phyloP scores from a whole-genome alignment of 805 yeast genomes.

The Candida nanaspora region DNA sequence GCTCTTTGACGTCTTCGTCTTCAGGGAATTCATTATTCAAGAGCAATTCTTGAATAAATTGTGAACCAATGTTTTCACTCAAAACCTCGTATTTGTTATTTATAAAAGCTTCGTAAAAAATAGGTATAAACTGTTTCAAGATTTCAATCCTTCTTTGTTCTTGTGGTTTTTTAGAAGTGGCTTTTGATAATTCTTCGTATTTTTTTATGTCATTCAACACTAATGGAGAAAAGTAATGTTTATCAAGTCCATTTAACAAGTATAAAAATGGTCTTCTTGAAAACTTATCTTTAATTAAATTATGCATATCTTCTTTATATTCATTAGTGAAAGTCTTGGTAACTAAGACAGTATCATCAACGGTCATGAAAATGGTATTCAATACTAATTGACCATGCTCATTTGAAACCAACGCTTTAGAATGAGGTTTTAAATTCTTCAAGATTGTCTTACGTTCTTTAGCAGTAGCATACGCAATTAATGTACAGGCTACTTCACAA shows the following conservation, averaged over 20 bases:
- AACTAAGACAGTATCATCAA: slow-evolving; percentile 87
- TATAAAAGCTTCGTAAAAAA: slow-evolving; percentile 48
- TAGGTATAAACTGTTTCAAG: slow-evolving; percentile 55
- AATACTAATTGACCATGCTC: slow-evolving; percentile 83
- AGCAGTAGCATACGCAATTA: slow-evolving; percentile 78
- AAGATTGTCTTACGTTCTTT: slow-evolving; percentile 83
- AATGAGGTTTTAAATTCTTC: slow-evolving; percentile 68
- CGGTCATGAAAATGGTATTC: slow-evolving; percentile 71
- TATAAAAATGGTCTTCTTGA: slow-evolving; percentile 88
- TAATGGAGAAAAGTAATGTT: slow-evolving; percentile 72
- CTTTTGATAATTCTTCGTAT: slow-evolving; percentile 54
- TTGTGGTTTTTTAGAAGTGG: slow-evolving; percentile 82
- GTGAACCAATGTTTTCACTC: slow-evolving; percentile 73
- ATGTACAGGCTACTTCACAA: slow-evolving; percentile 77
- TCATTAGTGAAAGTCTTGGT: slow-evolving; percentile 65
- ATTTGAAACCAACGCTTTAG: slow-evolving; percentile 67
- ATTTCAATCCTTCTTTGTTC: slow-evolving; percentile 69
- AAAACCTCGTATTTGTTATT: slow-evolving; percentile 46
- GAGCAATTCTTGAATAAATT: slow-evolving; percentile 70
- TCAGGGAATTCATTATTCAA: slow-evolving; percentile 38
- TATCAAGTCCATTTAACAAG: slow-evolving; percentile 69
- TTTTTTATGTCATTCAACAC: slow-evolving; percentile 50
- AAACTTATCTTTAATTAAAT: slow-evolving; percentile 59
- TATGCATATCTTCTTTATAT: slow-evolving; percentile 42
- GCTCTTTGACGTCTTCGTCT: slow-evolving; percentile 30